Percentiles rank a stretch among this genome's conserved stretches.
Conservation (phyloP, 768 basidiomycete genomes). For the Coprinopsis marcescibilis region DNA sequence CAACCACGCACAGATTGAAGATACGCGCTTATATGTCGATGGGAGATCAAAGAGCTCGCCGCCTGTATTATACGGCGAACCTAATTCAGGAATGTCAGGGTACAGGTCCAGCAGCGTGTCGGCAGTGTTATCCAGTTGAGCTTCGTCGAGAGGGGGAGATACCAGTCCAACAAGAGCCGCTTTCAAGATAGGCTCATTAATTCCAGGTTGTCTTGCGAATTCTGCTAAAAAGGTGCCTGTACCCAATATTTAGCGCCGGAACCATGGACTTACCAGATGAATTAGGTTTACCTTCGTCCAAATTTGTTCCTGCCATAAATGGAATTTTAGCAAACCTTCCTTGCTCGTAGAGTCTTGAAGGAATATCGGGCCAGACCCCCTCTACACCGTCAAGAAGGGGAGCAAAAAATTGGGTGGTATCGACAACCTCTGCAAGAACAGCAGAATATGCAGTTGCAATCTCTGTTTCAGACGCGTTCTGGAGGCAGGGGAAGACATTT, state of each 20-base stretch:
- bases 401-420: slow-evolving; percentile 22
- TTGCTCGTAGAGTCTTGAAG: slow-evolving; percentile 26
- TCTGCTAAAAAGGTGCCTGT: slow-evolving; percentile 29
- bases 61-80: slow-evolving; percentile 43
- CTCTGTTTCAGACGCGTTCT: slow-evolving; percentile 19
- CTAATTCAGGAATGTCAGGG: slow-evolving; percentile 34
- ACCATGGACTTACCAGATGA: not conserved
- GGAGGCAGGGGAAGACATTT: slow-evolving; percentile 31
- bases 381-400: slow-evolving; percentile 35
- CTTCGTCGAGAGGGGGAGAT: slow-evolving; percentile 22
- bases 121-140: slow-evolving; percentile 16
- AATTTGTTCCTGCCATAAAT: slow-evolving; percentile 37
- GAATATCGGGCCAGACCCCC: slow-evolving; percentile 33
- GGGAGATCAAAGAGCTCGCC: slow-evolving; percentile 17
- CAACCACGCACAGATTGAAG: slow-evolving; percentile 23
- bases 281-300: not conserved
- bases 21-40: slow-evolving; percentile 25
- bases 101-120: slow-evolving; percentile 31
- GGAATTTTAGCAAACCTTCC: slow-evolving; percentile 31
- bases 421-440: slow-evolving; percentile 13
- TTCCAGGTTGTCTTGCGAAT: slow-evolving; percentile 16
- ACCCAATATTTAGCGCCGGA: not conserved
- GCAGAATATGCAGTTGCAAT: slow-evolving; percentile 7
- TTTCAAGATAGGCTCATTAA: not conserved
- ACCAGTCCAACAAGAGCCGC: not conserved